Evolutionary conservation across 306 rosid genomes (phyloP).

Genomic region (Lagenaria siceraria): DNA sequence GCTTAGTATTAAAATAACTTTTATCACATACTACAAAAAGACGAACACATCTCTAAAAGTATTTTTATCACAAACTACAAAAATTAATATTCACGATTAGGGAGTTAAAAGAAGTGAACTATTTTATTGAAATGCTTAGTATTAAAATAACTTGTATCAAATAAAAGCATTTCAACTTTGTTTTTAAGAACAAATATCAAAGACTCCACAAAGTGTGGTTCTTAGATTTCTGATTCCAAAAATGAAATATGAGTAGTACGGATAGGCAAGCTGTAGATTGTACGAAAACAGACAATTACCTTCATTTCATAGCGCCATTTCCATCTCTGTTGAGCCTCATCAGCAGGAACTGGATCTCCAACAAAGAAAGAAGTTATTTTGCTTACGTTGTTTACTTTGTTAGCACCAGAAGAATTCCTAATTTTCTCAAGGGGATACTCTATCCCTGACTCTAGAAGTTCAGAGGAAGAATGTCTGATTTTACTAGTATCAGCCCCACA

Average conservation of each 20-base stretch:
- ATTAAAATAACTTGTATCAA: background rate
- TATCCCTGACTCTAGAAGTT: constrained; percentile 22
- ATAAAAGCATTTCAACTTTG: background rate
- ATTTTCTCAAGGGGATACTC: constrained; percentile 24
- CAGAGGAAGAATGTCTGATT: constrained; percentile 17
- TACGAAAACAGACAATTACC: constrained; percentile 30
- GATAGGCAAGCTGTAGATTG: constrained; percentile 2
- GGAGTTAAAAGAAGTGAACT: background rate
- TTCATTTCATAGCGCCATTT: constrained; percentile 86
- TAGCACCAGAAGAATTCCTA: constrained; percentile 15
- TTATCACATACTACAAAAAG: too few species aligned
- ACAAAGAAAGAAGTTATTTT: constrained; percentile 29
- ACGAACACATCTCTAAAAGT: background rate
- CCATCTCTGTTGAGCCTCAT: constrained; percentile 83
- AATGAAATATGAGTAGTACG: background rate
- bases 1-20: background rate
- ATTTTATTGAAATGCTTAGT: background rate
- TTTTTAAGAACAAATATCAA: background rate
- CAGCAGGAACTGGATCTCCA: constrained; percentile 69
- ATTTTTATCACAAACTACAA: background rate
- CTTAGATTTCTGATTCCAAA: background rate
- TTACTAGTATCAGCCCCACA: constrained; percentile 24
- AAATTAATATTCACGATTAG: background rate
- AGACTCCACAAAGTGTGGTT: background rate
- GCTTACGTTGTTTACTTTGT: background rate